Evolutionary conservation across 192 early-diverging fungal species (phyloP).

Genomic region (Gryganskiella cystojenkinii): DNA sequence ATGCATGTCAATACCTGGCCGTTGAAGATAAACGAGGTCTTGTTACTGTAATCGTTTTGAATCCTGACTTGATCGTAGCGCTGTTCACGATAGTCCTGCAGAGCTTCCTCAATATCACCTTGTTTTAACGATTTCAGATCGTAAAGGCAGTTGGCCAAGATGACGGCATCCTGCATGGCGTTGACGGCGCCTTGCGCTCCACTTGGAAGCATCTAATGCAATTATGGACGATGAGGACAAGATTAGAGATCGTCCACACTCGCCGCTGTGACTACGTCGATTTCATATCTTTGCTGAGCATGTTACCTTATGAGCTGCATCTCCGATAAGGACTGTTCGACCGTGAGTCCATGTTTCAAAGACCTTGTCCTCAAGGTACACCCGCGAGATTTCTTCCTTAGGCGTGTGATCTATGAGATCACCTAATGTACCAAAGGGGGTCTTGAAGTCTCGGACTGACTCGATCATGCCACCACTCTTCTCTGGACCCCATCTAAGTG

Average conservation of each 20-base stretch:
- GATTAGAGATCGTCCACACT: background rate
- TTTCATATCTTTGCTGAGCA: no score
- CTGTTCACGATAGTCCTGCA: background rate
- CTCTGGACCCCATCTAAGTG: background rate
- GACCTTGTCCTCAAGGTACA: conserved; percentile 3
- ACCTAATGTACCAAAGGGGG: background rate
- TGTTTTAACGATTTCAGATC: background rate
- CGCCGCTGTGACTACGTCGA: background rate
- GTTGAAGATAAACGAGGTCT: background rate
- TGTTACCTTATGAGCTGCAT: no score
- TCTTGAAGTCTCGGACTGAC: background rate
- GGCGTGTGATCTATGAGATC: background rate
- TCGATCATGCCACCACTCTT: background rate
- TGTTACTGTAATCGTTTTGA: no score
- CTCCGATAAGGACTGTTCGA: background rate
- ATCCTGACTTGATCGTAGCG: no score
- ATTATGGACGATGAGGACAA: background rate
- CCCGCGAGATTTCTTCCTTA: background rate
- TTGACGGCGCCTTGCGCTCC: conserved; percentile 5
- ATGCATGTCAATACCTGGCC: background rate
- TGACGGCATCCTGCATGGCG: conserved; percentile 16
- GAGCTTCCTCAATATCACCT: background rate
- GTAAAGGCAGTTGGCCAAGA: conserved; percentile 12
- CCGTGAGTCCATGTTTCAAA: conserved; percentile 4
- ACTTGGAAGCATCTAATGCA: conserved; percentile 6